phyloP scores from a whole-genome alignment of 2,329 filamentous ascomycete species.

The Pseudogymnoascus sp. region DNA sequence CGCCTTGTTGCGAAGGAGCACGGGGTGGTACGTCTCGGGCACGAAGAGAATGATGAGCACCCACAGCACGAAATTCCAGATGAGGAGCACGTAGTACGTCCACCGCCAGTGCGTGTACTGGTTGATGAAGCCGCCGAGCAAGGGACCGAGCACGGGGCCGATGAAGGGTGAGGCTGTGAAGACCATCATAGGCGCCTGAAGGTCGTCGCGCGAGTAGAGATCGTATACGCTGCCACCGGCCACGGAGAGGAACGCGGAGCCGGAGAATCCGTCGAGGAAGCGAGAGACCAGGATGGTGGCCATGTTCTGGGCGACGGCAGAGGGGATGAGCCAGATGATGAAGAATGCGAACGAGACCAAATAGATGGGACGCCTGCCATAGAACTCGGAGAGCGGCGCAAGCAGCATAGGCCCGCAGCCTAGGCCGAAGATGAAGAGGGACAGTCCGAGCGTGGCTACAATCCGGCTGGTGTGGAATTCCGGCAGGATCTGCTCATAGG shows the following conservation, averaged over 20 bases:
- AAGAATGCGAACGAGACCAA: slow-evolving; percentile 67
- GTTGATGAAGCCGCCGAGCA: slow-evolving; percentile 77
- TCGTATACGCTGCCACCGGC: slow-evolving; percentile 83
- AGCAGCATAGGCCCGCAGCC: slow-evolving; percentile 50
- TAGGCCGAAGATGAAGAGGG: slow-evolving; percentile 74
- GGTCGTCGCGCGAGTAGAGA: slow-evolving; percentile 59
- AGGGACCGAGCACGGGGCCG: slow-evolving; percentile 52
- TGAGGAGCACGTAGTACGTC: slow-evolving; percentile 78
- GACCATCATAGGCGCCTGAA: slow-evolving; percentile 77
- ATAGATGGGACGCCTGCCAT: slow-evolving; percentile 76
- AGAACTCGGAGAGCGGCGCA: slow-evolving; percentile 57
- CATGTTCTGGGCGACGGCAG: slow-evolving; percentile 76
- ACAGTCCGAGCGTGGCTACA: slow-evolving; percentile 73
- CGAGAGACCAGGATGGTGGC: slow-evolving; percentile 69
- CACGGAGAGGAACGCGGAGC: slow-evolving; percentile 63
- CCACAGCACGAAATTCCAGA: slow-evolving; percentile 66
- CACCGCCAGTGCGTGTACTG: slow-evolving; percentile 67
- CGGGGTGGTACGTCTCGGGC: slow-evolving; percentile 80
- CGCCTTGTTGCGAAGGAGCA: slow-evolving; percentile 69
- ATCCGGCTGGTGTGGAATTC: slow-evolving; percentile 67
- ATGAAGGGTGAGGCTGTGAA: slow-evolving; percentile 62
- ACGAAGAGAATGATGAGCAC: slow-evolving; percentile 62
- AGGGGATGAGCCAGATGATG: slow-evolving; percentile 72
- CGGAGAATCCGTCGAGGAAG: slow-evolving; percentile 69
- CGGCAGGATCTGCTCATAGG: slow-evolving; percentile 66